phyloP scores from a whole-genome alignment of 306 rosid species.

The Pueraria montana region DNA sequence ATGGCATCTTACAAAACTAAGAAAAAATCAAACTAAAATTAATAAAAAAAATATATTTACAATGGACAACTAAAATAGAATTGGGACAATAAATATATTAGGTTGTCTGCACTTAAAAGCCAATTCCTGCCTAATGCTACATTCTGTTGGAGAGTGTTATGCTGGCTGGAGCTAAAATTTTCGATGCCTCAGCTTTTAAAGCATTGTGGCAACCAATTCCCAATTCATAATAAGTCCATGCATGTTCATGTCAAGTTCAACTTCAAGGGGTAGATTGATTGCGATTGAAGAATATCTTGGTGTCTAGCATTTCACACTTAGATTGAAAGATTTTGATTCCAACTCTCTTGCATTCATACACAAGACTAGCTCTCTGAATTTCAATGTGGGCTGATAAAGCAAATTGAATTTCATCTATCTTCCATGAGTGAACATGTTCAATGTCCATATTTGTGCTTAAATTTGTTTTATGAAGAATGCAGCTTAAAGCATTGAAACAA shows the following conservation, averaged over 20 bases:
- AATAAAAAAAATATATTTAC: not conserved
- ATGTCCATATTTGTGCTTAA: constrained; percentile 48
- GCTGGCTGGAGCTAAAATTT: not conserved
- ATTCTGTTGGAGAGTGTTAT: not conserved
- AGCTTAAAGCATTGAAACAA: constrained; percentile 47
- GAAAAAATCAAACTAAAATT: not conserved
- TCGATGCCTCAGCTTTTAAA: not conserved
- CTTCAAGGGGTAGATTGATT: not conserved
- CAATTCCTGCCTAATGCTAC: not conserved
- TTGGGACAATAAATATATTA: not conserved
- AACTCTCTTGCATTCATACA: not conserved
- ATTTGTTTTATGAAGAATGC: constrained; percentile 57
- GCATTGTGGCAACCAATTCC: not conserved
- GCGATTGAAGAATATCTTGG: not conserved
- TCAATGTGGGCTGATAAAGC: not conserved
- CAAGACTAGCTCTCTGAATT: not conserved
- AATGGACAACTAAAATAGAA: not conserved
- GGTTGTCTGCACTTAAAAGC: not conserved
- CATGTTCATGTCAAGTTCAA: not conserved
- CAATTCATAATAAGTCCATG: too few relatives aligned
- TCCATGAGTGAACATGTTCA: constrained; percentile 16
- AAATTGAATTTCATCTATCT: not conserved
- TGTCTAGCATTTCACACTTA: not conserved
- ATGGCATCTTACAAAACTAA: not conserved
- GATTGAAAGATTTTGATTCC: not conserved